Conservation (phyloP, 371 early-diverging fungal species). For the Mortierella sp. region DNA sequence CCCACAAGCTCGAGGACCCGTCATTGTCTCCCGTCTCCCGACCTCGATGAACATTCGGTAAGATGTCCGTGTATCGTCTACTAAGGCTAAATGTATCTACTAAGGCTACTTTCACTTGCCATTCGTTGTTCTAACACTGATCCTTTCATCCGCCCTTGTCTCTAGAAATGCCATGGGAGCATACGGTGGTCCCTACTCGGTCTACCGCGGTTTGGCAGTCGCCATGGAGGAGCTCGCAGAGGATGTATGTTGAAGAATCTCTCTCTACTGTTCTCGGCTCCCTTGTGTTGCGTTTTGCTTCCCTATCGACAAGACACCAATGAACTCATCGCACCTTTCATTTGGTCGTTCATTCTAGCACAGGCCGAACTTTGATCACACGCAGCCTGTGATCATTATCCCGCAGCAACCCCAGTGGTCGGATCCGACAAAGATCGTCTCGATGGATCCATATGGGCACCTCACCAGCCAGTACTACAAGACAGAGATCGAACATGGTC, state of each 20-base stretch:
- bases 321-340: neutral
- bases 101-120: neutral
- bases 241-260: conserved; percentile 20
- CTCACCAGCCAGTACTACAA: conserved; percentile 73
- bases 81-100: neutral
- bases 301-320: neutral
- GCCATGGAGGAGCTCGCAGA: conserved; percentile 92
- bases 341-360: conserved; percentile 61
- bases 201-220: conserved; percentile 94
- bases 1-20: conserved; percentile 86
- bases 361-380: conserved; percentile 90
- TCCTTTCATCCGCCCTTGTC: neutral
- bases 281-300: too few species aligned
- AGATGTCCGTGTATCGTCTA: neutral
- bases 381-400: conserved; percentile 88
- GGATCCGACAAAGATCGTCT: conserved; percentile 93
- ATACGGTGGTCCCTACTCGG: conserved; percentile 94
- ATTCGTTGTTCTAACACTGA: neutral
- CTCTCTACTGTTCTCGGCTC: neutral
- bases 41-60: conserved; percentile 80
- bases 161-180: conserved; percentile 93
- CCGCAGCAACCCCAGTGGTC: conserved; percentile 90
- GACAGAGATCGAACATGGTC: conserved; percentile 75
- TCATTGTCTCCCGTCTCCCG: conserved; percentile 87
- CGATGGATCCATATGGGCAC: conserved; percentile 96